Evolutionary conservation across 305 asterid genomes (phyloP).

Genomic region (Caryopteris hybrid): DNA sequence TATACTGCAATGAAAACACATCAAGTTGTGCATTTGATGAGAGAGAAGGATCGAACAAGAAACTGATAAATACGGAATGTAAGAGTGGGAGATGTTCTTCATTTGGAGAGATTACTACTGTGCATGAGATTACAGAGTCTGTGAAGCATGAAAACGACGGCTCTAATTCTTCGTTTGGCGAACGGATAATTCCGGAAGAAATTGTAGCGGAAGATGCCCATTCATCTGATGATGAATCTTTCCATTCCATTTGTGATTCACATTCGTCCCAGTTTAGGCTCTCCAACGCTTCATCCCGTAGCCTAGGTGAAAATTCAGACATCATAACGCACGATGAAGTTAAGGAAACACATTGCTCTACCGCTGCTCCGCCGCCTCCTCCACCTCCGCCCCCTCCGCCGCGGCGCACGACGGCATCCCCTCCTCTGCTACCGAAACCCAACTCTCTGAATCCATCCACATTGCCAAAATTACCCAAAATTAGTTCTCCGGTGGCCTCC

Average conservation of each 20-base stretch:
- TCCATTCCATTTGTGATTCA: constrained; percentile 67
- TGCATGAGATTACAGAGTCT: constrained; percentile 41
- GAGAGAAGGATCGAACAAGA: constrained; percentile 25
- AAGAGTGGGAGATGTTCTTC: too few species aligned
- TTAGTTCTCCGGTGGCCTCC: not conserved
- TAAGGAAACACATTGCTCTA: constrained; percentile 12
- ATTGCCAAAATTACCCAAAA: constrained; percentile 14
- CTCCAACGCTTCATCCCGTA: constrained; percentile 58
- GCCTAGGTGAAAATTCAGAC: constrained; percentile 37
- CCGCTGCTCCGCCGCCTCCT: constrained; percentile 11
- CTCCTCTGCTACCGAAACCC: constrained; percentile 19
- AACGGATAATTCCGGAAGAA: constrained; percentile 32
- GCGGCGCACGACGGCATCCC: constrained; percentile 23
- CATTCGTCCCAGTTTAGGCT: constrained; percentile 45
- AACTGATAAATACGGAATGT: constrained; percentile 20
- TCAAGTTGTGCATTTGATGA: constrained; percentile 17
- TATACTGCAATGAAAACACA: constrained; percentile 17
- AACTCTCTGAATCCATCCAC: constrained; percentile 17
- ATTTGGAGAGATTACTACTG: constrained; percentile 43
- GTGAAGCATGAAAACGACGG: constrained; percentile 12
- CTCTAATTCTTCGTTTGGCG: constrained; percentile 21
- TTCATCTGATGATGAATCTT: constrained; percentile 73
- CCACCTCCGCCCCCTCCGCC: constrained; percentile 32
- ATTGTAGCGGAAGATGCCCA: constrained; percentile 22
- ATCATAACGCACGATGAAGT: constrained; percentile 19